Conservation (phyloP, 352 stramenopile species). For the Phytopythium helicoides region DNA sequence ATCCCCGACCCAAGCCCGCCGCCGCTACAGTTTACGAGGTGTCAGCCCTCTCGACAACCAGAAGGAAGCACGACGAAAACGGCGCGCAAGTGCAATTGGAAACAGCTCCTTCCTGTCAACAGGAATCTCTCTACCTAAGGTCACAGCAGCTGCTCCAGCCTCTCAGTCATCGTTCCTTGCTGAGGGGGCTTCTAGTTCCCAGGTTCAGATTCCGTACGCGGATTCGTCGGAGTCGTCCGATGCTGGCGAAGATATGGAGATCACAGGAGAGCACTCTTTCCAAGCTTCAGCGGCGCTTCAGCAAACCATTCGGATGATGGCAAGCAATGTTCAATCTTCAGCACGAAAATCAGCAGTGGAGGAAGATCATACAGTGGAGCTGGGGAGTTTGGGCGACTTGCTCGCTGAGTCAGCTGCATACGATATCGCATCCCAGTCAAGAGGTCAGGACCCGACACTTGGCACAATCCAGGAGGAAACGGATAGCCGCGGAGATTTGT, state of each 20-base stretch:
- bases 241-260: slow-evolving; percentile 84
- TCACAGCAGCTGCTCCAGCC: slow-evolving; percentile 3
- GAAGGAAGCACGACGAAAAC: slow-evolving; percentile 49
- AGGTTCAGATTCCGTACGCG: slow-evolving; percentile 46
- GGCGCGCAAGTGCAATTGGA: slow-evolving; percentile 38
- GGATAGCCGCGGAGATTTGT: slow-evolving; percentile 50
- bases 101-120: slow-evolving; percentile 13
- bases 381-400: slow-evolving; percentile 56
- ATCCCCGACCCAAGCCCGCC: slow-evolving; percentile 29
- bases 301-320: slow-evolving; percentile 8
- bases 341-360: slow-evolving; percentile 8
- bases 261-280: slow-evolving; percentile 75
- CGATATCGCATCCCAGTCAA: slow-evolving; percentile 14
- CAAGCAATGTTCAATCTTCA: slow-evolving; percentile 4
- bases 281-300: slow-evolving; percentile 24
- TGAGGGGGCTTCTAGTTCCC: slow-evolving; percentile 10
- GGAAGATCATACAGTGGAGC: slow-evolving; percentile 59
- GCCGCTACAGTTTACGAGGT: slow-evolving; percentile 62
- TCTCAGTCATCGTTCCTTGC: slow-evolving; percentile 53
- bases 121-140: slow-evolving; percentile 6
- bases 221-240: slow-evolving; percentile 80
- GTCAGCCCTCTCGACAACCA: slow-evolving; percentile 81
- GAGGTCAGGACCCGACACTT: slow-evolving; percentile 41
- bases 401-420: slow-evolving; percentile 53
- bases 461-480: slow-evolving; percentile 67